These are phyloP conservation scores for Paraglomus brasilianum DNA, from an alignment of 192 early-diverging fungal genomes.

Conservation along the genomic window DNA sequence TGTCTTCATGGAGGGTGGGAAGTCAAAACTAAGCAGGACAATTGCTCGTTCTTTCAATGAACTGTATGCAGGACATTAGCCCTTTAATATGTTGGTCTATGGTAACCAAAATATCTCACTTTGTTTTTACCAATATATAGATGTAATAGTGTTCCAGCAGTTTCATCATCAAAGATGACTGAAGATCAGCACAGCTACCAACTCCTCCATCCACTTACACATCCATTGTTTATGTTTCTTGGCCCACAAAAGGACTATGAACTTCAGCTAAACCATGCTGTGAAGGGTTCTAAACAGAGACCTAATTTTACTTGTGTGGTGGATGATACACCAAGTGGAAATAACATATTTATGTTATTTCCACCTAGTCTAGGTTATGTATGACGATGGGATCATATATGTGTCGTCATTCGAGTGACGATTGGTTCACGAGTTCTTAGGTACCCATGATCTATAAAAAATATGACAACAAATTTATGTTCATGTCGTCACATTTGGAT, in stretches of 20 bases:
- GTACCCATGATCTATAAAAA: no score
- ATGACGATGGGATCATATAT: no score
- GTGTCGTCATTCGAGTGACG: no score
- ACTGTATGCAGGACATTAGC: conserved; percentile 19
- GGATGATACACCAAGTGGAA: no score
- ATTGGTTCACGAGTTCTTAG: no score
- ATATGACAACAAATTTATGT: no score
- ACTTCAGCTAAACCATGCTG: conserved; percentile 24
- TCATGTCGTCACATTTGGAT: no score
- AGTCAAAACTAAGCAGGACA: conserved; percentile 28
- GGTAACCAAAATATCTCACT: conserved; percentile 16
- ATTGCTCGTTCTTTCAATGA: conserved; percentile 27
- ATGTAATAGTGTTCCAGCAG: conserved; percentile 23
- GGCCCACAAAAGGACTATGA: conserved; percentile 24
- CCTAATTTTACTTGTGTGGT: conserved; percentile 26
- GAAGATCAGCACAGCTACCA: conserved; percentile 22
- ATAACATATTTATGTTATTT: no score
- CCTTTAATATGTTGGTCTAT: conserved; percentile 15
- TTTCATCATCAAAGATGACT: conserved; percentile 32
- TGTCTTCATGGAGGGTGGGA: conserved; percentile 27
- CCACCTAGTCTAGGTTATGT: no score
- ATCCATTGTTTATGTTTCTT: conserved; percentile 32
- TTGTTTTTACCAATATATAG: no score
- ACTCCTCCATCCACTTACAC: conserved; percentile 24
- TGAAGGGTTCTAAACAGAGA: conserved; percentile 25